phyloP scores from a whole-genome alignment of 1,284 basidiomycete genomes.

The Ustilago sp. region DNA sequence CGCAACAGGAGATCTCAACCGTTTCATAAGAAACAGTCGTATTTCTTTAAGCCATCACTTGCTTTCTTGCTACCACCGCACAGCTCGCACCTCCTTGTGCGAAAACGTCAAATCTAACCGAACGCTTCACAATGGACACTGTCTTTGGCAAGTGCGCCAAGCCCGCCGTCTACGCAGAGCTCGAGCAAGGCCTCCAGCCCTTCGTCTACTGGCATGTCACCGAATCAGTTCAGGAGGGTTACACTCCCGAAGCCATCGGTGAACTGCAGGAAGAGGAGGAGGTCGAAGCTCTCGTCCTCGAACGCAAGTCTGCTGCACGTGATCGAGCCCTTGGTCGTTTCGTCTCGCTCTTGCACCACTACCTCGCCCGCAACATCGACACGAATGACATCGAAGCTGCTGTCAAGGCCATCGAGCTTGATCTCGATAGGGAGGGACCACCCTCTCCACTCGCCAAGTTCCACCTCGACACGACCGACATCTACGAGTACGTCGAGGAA shows the following conservation, averaged over 20 bases:
- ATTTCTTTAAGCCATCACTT: not conserved
- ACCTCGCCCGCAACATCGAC: conserved; percentile 18
- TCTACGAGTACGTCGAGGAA: conserved; percentile 37
- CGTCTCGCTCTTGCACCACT: conserved; percentile 24
- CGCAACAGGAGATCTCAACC: not conserved
- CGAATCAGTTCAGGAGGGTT: conserved; percentile 40
- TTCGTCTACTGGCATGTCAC: conserved; percentile 45
- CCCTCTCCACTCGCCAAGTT: conserved; percentile 15
- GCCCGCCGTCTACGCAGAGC: conserved; percentile 22
- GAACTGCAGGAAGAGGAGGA: conserved; percentile 33
- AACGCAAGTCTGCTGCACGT: conserved; percentile 28
- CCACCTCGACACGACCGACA: conserved; percentile 18
- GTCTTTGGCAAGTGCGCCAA: conserved; percentile 22
- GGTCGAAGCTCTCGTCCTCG: conserved; percentile 42
- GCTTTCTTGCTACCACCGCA: not conserved
- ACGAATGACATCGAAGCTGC: conserved; percentile 2
- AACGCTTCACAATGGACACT: conserved; percentile 10
- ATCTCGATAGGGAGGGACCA: conserved; percentile 5
- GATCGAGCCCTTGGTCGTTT: conserved; percentile 40
- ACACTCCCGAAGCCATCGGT: conserved; percentile 26
- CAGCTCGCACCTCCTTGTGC: not conserved
- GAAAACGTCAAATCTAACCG: not conserved
- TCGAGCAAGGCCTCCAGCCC: conserved; percentile 33
- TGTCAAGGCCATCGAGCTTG: conserved; percentile 10
- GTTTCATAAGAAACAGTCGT: not conserved